Percentiles rank a stretch among this genome's conserved stretches.
These are phyloP conservation scores for Chalara sp. DNA, from an alignment of 2,329 filamentous ascomycete genomes.

Conservation along the genomic window DNA sequence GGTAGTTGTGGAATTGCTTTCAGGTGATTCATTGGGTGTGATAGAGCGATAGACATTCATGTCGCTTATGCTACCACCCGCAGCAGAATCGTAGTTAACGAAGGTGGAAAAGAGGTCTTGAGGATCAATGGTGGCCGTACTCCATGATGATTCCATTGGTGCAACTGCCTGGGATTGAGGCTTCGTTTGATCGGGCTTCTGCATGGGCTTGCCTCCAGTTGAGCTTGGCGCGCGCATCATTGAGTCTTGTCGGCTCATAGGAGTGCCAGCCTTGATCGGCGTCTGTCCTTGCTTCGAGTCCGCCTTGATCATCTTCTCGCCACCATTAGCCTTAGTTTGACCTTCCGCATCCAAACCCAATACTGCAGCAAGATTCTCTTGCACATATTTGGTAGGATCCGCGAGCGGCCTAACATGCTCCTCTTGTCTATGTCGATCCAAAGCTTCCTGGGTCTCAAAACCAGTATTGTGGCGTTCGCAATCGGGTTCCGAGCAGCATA, in stretches of 20 bases:
- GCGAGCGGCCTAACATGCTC: conserved; percentile 51
- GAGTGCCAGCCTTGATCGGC: conserved; percentile 36
- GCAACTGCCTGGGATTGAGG: not conserved
- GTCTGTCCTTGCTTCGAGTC: conserved; percentile 34
- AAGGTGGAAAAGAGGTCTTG: conserved; percentile 40
- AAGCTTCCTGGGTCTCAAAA: conserved; percentile 48
- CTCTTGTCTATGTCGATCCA: conserved; percentile 47
- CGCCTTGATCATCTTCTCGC: conserved; percentile 30
- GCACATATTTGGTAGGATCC: conserved; percentile 46
- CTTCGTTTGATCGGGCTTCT: conserved; percentile 28
- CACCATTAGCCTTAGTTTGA: conserved; percentile 12
- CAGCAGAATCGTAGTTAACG: conserved; percentile 33
- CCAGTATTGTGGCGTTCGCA: conserved; percentile 45
- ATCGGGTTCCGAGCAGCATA: conserved; percentile 43
- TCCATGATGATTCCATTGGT: conserved; percentile 29
- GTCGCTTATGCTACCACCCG: conserved; percentile 44
- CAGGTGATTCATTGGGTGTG: conserved; percentile 58
- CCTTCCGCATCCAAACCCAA: conserved; percentile 48
- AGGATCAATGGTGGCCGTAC: conserved; percentile 44
- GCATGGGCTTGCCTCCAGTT: not conserved
- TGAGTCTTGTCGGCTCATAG: conserved; percentile 41
- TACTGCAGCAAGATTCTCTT: conserved; percentile 41
- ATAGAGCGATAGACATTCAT: conserved; percentile 46
- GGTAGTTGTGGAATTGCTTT: conserved; percentile 53
- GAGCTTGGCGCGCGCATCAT: conserved; percentile 44